Conservation (phyloP, 345 rosid species). For the Camelina hispida region DNA sequence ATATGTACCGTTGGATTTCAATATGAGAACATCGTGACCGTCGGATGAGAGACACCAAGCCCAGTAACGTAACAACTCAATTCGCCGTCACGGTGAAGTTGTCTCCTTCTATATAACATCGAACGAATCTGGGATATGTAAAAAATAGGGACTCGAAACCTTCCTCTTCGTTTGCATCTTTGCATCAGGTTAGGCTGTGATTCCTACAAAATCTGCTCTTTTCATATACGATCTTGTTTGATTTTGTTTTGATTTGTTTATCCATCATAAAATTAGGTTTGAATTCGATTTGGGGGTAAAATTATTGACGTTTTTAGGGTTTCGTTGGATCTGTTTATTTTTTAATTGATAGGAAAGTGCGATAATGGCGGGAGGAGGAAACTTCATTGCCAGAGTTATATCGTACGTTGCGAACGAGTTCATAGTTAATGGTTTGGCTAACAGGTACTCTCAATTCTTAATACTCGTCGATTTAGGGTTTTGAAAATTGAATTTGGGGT, state of each 20-base stretch:
- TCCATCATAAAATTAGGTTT: not conserved
- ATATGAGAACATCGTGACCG: not conserved
- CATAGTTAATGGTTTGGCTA: constrained; percentile 83
- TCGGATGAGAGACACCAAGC: constrained; percentile 27
- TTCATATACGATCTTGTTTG: not conserved
- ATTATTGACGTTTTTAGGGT: not conserved
- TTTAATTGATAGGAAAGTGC: constrained; percentile 23
- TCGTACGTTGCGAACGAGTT: constrained; percentile 79
- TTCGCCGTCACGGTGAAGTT: constrained; percentile 39
- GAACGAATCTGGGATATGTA: not conserved
- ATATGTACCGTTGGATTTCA: constrained; percentile 5
- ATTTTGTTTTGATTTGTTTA: not conserved
- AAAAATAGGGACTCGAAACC: not conserved
- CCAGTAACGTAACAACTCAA: not conserved
- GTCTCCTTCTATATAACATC: constrained; percentile 12
- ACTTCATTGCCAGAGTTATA: constrained; percentile 77
- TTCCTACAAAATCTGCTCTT: not conserved
- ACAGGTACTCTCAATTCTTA: constrained; percentile 56
- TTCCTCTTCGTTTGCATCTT: constrained; percentile 18
- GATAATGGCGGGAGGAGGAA: constrained; percentile 93
- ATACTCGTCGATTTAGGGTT: not conserved
- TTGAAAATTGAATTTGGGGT: not conserved
- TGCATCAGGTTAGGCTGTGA: constrained; percentile 8
- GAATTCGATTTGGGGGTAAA: not conserved
- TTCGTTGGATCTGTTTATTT: not conserved